phyloP scores from a whole-genome alignment of 352 stramenopile genomes.

The Phytophthora syringae region DNA sequence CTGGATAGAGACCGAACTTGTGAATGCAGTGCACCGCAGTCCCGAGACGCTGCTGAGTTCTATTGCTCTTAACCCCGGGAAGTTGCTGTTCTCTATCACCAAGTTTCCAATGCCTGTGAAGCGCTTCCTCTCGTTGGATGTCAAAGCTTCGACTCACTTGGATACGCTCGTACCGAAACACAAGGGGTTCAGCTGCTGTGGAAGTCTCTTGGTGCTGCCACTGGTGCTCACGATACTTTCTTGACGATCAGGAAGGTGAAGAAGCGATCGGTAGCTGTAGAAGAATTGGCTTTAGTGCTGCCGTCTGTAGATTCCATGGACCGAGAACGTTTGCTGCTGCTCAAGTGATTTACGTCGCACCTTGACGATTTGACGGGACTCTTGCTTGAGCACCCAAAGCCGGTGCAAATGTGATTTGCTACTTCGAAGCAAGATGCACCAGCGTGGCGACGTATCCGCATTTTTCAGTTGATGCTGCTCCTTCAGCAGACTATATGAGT shows the following conservation, averaged over 20 bases:
- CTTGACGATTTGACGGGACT: conserved; percentile 54
- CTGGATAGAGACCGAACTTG: conserved; percentile 61
- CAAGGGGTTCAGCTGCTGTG: conserved; percentile 72
- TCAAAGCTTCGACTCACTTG: conserved; percentile 59
- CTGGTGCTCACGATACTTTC: conserved; percentile 12
- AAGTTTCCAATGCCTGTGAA: conserved; percentile 75
- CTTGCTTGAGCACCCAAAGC: conserved; percentile 59
- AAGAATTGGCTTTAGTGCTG: conserved; percentile 19
- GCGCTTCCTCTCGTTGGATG: conserved; percentile 66
- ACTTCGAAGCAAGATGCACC: conserved; percentile 78
- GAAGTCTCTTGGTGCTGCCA: conserved; percentile 29
- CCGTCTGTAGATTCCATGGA: conserved; percentile 22
- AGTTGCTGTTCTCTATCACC: conserved; percentile 72
- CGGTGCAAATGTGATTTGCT: conserved; percentile 64
- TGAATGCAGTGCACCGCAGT: conserved; percentile 66
- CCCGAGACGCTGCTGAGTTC: conserved; percentile 71
- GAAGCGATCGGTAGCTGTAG: conserved; percentile 20
- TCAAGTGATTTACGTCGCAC: conserved; percentile 73
- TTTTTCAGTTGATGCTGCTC: conserved; percentile 73
- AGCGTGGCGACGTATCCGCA: conserved; percentile 47
- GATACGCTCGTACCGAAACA: conserved; percentile 56
- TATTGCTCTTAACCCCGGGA: conserved; percentile 66
- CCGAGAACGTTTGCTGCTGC: conserved; percentile 32
- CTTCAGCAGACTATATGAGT: conserved; percentile 65
- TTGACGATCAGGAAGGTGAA: conserved; percentile 8